Evolutionary conservation across 208 protist species (phyloP).

Genomic region (Wallacemonas sp.): DNA sequence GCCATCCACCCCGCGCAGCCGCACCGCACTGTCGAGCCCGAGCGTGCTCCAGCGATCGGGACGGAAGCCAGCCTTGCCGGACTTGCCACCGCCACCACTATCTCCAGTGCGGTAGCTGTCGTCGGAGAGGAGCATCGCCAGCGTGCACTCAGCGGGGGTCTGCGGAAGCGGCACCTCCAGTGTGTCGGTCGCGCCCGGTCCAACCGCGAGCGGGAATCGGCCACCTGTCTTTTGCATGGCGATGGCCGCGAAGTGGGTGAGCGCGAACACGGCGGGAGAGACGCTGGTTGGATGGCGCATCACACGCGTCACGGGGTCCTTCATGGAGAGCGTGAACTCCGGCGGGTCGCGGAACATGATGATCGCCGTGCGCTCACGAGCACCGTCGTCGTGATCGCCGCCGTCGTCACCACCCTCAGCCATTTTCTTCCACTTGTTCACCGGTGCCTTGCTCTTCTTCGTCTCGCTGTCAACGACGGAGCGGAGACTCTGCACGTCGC

Average conservation of each 20-base stretch:
- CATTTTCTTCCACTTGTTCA: neutral
- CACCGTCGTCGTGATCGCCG: neutral
- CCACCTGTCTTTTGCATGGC: neutral
- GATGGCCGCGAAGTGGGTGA: constrained; percentile 13
- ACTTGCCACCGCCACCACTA: neutral
- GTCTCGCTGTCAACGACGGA: neutral
- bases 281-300: constrained; percentile 16
- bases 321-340: neutral
- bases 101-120: too few species aligned
- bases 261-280: constrained; percentile 12
- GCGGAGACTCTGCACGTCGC: neutral
- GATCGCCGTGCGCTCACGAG: neutral
- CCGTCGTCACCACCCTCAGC: neutral
- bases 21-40: neutral
- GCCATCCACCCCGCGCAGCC: neutral
- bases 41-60: constrained; percentile 10
- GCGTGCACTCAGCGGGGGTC: neutral
- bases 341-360: constrained; percentile 5
- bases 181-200: neutral
- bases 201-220: constrained; percentile 16
- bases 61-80: neutral
- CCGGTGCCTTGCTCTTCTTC: neutral
- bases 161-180: constrained; percentile 2
- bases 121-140: neutral
- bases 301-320: constrained; percentile 1